Conservation (phyloP, 1,284 basidiomycete genomes). For the Entoloma clypeatum region DNA sequence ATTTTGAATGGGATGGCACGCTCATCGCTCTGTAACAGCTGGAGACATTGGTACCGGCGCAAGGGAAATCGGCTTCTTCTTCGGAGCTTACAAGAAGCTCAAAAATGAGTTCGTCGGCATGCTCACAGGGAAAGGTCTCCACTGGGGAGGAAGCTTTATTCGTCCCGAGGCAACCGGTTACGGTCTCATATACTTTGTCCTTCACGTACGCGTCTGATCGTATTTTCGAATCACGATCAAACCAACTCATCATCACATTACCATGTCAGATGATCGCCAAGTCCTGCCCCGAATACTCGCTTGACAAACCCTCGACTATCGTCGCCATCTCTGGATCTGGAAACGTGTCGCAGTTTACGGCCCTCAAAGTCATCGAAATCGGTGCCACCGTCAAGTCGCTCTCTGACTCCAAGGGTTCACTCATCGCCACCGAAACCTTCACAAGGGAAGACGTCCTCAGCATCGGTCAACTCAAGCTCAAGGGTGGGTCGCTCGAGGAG, state of each 20-base stretch:
- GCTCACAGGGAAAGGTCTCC: slow-evolving; percentile 74
- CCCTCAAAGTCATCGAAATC: slow-evolving; percentile 77
- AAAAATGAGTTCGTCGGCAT: slow-evolving; percentile 76
- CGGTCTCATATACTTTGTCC: slow-evolving; percentile 78
- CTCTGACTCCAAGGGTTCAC: slow-evolving; percentile 74
- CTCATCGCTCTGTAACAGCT: slow-evolving; percentile 33
- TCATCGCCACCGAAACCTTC: slow-evolving; percentile 63
- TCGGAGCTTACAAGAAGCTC: slow-evolving; percentile 74
- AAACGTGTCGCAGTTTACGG: slow-evolving; percentile 77
- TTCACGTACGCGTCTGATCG: slow-evolving; percentile 56
- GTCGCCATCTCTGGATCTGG: slow-evolving; percentile 75
- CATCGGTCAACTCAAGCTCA: slow-evolving; percentile 63
- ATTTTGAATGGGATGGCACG: neutral
- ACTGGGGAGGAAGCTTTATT: slow-evolving; percentile 74
- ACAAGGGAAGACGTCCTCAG: slow-evolving; percentile 53
- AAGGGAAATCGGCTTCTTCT: slow-evolving; percentile 69
- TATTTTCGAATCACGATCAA: slow-evolving; percentile 3
- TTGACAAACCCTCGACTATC: slow-evolving; percentile 41
- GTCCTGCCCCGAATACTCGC: slow-evolving; percentile 43
- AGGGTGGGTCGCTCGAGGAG: slow-evolving; percentile 53
- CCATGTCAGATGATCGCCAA: slow-evolving; percentile 47
- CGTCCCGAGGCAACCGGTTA: slow-evolving; percentile 74
- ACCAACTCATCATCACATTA: neutral
- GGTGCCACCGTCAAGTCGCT: slow-evolving; percentile 75
- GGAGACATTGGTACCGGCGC: slow-evolving; percentile 73